These are phyloP conservation scores for Saccharomycopsis hybrid DNA, from an alignment of 1,139 yeast species.

Conservation along the genomic window DNA sequence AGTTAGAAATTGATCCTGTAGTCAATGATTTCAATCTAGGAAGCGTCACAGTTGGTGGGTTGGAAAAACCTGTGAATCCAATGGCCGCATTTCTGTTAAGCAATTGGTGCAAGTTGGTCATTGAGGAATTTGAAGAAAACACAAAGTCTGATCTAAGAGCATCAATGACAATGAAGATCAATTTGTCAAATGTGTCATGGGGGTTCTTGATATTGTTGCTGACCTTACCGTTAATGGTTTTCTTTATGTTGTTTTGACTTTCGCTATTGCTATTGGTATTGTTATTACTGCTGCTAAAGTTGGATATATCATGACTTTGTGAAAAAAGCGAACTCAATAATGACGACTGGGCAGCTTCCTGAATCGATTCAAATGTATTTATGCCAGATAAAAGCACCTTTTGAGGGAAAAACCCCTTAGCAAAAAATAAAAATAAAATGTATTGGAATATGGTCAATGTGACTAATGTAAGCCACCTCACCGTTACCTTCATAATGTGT, in stretches of 20 bases:
- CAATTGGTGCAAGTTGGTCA: conserved; percentile 60
- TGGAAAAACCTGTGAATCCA: conserved; percentile 86
- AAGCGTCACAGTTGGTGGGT: conserved; percentile 80
- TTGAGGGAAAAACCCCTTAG: conserved; percentile 85
- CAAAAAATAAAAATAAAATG: conserved; percentile 53
- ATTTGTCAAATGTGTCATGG: conserved; percentile 44
- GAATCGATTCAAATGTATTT: conserved; percentile 10
- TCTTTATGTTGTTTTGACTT: conserved; percentile 18
- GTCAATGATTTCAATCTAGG: conserved; percentile 77
- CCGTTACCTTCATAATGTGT: conserved; percentile 7
- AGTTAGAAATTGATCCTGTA: conserved; percentile 75
- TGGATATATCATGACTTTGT: too few relatives aligned
- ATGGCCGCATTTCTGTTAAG: conserved; percentile 65
- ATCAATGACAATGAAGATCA: conserved; percentile 83
- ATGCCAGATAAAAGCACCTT: conserved; percentile 63
- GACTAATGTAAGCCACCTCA: conserved; percentile 10
- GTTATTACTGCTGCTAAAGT: too few relatives aligned
- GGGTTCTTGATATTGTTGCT: conserved; percentile 11
- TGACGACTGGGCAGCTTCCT: conserved; percentile 16
- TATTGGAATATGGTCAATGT: conserved; percentile 36
- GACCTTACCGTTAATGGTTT: too few relatives aligned
- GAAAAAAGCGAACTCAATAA: conserved; percentile 9
- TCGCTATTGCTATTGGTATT: conserved; percentile 22
- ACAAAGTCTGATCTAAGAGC: conserved; percentile 88
- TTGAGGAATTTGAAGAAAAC: conserved; percentile 56